These are phyloP conservation scores for Bretschneidera sinensis DNA, from an alignment of 345 rosid species.

Conservation along the genomic window DNA sequence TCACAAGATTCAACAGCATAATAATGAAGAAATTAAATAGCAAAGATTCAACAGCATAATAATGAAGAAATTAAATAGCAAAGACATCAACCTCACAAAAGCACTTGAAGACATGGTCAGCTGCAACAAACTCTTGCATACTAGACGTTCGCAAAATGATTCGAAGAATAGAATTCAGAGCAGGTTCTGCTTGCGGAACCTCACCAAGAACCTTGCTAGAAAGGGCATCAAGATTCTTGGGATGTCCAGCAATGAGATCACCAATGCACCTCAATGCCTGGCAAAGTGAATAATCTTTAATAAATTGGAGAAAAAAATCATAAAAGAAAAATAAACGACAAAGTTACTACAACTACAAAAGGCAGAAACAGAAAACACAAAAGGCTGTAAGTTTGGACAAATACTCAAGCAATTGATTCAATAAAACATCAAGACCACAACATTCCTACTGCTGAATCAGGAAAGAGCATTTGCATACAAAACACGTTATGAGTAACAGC, in stretches of 20 bases:
- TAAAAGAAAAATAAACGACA: neutral
- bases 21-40: slow-evolving; percentile 3
- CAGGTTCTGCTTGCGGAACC: slow-evolving; percentile 84
- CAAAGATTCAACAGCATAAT: slow-evolving; percentile 8
- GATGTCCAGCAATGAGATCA: slow-evolving; percentile 68
- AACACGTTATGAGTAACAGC: no score
- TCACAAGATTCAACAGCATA: slow-evolving; percentile 1
- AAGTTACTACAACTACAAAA: neutral
- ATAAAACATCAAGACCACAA: slow-evolving; percentile 2
- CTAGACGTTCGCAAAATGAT: slow-evolving; percentile 83
- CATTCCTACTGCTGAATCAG: slow-evolving; percentile 2
- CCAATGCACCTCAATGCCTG: slow-evolving; percentile 88
- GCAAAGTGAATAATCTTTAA: slow-evolving; percentile 19
- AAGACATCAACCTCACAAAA: slow-evolving; percentile 77
- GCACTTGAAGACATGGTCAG: slow-evolving; percentile 79
- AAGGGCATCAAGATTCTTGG: slow-evolving; percentile 74
- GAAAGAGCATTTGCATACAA: no score
- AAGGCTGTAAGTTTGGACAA: slow-evolving; percentile 9
- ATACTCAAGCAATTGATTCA: slow-evolving; percentile 9
- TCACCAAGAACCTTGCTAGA: slow-evolving; percentile 92
- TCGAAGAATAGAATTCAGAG: slow-evolving; percentile 86
- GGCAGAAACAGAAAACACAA: neutral
- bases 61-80: slow-evolving; percentile 3
- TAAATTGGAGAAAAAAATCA: neutral
- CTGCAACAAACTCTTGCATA: slow-evolving; percentile 84